These are phyloP conservation scores for Dalbergia cultrata DNA, from an alignment of 306 rosid species.

Conservation along the genomic window DNA sequence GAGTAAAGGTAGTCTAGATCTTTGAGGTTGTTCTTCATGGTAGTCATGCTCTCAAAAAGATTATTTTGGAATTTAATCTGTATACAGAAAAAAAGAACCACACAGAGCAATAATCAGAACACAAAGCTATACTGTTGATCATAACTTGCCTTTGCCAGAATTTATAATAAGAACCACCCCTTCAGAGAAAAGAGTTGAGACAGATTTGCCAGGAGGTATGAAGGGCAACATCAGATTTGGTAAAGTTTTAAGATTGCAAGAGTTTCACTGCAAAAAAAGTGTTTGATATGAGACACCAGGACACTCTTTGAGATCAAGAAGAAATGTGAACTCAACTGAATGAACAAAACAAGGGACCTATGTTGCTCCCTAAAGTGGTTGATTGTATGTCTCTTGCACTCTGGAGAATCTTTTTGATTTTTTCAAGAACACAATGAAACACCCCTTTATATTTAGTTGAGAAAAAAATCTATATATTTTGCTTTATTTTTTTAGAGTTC, in stretches of 20 bases:
- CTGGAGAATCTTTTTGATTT: background rate
- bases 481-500: background rate
- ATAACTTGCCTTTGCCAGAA: slow-evolving; percentile 21
- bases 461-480: background rate
- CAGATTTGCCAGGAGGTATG: background rate
- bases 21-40: slow-evolving; percentile 60
- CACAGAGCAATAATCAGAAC: background rate
- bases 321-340: background rate
- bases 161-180: slow-evolving; percentile 28
- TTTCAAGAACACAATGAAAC: background rate
- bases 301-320: slow-evolving; percentile 5
- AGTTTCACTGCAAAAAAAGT: background rate
- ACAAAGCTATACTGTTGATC: background rate
- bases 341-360: background rate
- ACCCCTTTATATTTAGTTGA: background rate
- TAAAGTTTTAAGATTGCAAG: slow-evolving; percentile 30
- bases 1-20: slow-evolving; percentile 53
- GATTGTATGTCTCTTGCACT: background rate
- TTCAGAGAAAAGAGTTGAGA: background rate
- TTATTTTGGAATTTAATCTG: background rate
- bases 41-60: slow-evolving; percentile 23
- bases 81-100: background rate
- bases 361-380: background rate
- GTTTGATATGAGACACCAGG: background rate
- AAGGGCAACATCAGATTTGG: slow-evolving; percentile 26